phyloP scores from a whole-genome alignment of 768 basidiomycete species.

The Macrolepiota dolichaula region DNA sequence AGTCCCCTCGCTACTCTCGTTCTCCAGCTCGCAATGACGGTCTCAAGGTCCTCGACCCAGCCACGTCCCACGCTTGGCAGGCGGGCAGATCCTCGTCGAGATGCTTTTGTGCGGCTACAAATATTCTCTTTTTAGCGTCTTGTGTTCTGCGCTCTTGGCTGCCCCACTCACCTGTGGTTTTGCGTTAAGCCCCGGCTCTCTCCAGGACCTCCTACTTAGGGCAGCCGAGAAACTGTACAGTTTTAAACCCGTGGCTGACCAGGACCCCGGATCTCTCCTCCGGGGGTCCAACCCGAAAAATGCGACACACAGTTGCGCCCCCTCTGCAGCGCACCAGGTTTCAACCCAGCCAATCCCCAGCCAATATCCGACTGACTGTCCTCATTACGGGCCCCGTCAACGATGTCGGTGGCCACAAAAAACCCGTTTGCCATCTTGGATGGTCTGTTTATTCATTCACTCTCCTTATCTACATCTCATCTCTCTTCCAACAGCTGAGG shows the following conservation, averaged over 20 bases:
- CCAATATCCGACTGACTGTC: slow-evolving; percentile 15
- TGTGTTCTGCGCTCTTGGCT: too few species aligned
- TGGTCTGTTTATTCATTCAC: slow-evolving; percentile 42
- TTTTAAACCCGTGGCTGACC: slow-evolving; percentile 38
- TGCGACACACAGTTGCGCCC: neutral
- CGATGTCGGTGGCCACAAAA: slow-evolving; percentile 88
- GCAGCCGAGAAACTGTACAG: slow-evolving; percentile 42
- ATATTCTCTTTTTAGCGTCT: too few species aligned
- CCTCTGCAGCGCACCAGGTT: neutral
- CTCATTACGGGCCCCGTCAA: slow-evolving; percentile 58
- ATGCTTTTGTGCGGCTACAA: slow-evolving; percentile 81
- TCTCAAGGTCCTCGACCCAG: slow-evolving; percentile 86
- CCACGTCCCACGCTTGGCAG: slow-evolving; percentile 48
- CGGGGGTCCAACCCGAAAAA: slow-evolving; percentile 11
- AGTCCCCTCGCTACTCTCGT: slow-evolving; percentile 64
- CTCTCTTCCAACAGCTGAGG: slow-evolving; percentile 33
- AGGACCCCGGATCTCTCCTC: slow-evolving; percentile 37
- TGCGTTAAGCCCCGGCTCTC: slow-evolving; percentile 41
- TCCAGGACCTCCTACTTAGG: slow-evolving; percentile 5
- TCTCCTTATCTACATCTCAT: slow-evolving; percentile 16
- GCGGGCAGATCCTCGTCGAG: slow-evolving; percentile 82
- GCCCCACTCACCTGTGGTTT: slow-evolving; percentile 55
- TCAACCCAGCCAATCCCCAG: slow-evolving; percentile 7
- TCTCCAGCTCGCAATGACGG: slow-evolving; percentile 84
- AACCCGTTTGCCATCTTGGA: slow-evolving; percentile 84